Evolutionary conservation across 768 basidiomycete species (phyloP), one percentile per base, ranked within the genome.

Genomic region (Rhizopogon salebrosus): DNA sequence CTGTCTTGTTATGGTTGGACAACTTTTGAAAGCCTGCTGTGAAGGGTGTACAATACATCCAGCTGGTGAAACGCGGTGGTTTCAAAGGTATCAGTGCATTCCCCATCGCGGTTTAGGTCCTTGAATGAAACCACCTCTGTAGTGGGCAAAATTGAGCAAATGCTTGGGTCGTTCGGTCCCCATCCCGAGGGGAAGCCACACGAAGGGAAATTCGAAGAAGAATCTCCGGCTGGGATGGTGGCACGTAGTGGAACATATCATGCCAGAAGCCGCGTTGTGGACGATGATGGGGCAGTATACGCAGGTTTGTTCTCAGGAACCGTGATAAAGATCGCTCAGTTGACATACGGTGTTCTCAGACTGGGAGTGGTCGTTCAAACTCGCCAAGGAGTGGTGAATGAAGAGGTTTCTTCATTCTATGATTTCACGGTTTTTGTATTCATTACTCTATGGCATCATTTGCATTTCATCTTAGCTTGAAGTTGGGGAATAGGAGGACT

Each of bases 121-220:
- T 52, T 41, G 35, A 22, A 53, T 46, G 42, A 41, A 57, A 48
- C 48, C 23, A 37, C 49, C 42, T 49, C 35, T 40, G 40, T 52
- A 94, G 94, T 95, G 62, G 95, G 95, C 70, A 95, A 88, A 68
- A 67, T 91, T 61, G 92, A 95, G 64, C 80, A 88, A 60, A 98
- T 98, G 95, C 79, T 98, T 20, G 95, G 95, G 16, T 94, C 92
- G 3, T 97, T 93, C 66, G 89, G 91, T 2, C 90, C 92, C 16
- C 72, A 77, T 52, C 74, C 84, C n/a, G 60, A 74, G 2, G 82
- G 79, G 31, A 75, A 84, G 23, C 64, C 88, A 5, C 88, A 94
- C 63, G 70, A 62, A 59, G 92, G 92, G 70, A 79, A 85, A 61
- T 91, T 93, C 68, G 85, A 85, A 4, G 70, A 88, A 53, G 79